These are phyloP conservation scores for Chlamydomonas incerta DNA, from an alignment of 139 green algal genomes.

Conservation along the genomic window DNA sequence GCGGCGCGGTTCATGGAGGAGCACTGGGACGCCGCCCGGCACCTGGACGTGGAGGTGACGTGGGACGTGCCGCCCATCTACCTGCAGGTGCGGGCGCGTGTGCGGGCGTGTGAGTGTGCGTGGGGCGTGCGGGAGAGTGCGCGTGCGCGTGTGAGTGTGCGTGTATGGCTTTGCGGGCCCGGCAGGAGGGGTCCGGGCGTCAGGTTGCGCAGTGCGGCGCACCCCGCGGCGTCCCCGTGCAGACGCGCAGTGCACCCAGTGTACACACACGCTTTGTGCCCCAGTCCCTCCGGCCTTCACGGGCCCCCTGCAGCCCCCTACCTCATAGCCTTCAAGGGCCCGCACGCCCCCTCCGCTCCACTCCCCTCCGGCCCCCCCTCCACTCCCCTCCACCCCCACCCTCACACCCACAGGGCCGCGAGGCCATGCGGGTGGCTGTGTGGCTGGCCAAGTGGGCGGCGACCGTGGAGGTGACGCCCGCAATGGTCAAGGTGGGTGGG, in stretches of 20 bases:
- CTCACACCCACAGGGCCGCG: conserved; percentile 15
- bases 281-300: too few relatives aligned
- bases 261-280: too few relatives aligned
- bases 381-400: background rate
- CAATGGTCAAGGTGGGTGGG: conserved; percentile 24
- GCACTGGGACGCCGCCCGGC: conserved; percentile 35
- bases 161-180: too few relatives aligned
- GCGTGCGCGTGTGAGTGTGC: background rate
- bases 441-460: conserved; percentile 45
- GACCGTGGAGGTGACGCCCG: background rate
- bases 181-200: too few relatives aligned
- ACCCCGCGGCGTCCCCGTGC: too few relatives aligned
- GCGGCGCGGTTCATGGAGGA: conserved; percentile 23
- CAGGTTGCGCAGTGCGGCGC: too few relatives aligned
- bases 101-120: background rate
- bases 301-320: too few relatives aligned
- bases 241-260: too few relatives aligned
- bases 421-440: conserved; percentile 39
- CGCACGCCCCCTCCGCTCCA: too few relatives aligned
- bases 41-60: conserved; percentile 29
- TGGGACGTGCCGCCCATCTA: conserved; percentile 37
- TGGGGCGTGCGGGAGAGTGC: background rate
- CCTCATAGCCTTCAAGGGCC: too few relatives aligned
- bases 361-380: background rate
- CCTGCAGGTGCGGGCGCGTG: background rate